Percentiles rank a stretch among this genome's conserved stretches.
These are phyloP conservation scores for Meira nashicola DNA, from an alignment of 1,284 basidiomycete genomes.

Conservation along the genomic window DNA sequence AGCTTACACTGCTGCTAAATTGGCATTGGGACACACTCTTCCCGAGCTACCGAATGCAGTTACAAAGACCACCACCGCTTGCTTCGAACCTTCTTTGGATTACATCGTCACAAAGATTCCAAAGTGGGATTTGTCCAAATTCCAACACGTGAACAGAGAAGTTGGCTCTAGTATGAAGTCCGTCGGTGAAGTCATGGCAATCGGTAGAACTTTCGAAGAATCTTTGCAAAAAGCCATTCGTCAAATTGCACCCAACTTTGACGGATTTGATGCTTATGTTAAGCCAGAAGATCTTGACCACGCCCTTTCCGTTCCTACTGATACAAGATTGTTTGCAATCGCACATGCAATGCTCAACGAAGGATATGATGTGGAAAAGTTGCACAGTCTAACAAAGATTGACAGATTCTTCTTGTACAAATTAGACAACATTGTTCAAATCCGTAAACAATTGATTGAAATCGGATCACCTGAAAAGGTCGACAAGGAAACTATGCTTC, in stretches of 20 bases:
- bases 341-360: conserved; percentile 95
- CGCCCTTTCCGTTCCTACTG: conserved; percentile 70
- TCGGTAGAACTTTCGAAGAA: conserved; percentile 98
- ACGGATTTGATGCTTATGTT: conserved; percentile 66
- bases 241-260: conserved; percentile 82
- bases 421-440: conserved; percentile 84
- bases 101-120: conserved; percentile 99
- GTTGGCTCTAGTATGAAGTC: conserved; percentile 98
- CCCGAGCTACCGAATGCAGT: conserved; percentile 98
- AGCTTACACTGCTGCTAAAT: conserved; percentile 98
- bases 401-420: conserved; percentile 98
- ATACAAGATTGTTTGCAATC: conserved; percentile 91
- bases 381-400: conserved; percentile 94
- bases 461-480: conserved; percentile 62
- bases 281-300: conserved; percentile 76
- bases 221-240: conserved; percentile 97
- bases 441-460: conserved; percentile 47
- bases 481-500: conserved; percentile 46
- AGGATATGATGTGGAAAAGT: conserved; percentile 78
- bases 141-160: conserved; percentile 88
- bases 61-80: conserved; percentile 97
- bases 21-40: conserved; percentile 95
- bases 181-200: conserved; percentile 99
- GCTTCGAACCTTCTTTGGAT: conserved; percentile 98
- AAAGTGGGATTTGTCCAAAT: conserved; percentile 97